Percentiles rank a stretch among this genome's conserved stretches.
Evolutionary conservation across 306 rosid species (phyloP).

Genomic region (Rosa chinensis): DNA sequence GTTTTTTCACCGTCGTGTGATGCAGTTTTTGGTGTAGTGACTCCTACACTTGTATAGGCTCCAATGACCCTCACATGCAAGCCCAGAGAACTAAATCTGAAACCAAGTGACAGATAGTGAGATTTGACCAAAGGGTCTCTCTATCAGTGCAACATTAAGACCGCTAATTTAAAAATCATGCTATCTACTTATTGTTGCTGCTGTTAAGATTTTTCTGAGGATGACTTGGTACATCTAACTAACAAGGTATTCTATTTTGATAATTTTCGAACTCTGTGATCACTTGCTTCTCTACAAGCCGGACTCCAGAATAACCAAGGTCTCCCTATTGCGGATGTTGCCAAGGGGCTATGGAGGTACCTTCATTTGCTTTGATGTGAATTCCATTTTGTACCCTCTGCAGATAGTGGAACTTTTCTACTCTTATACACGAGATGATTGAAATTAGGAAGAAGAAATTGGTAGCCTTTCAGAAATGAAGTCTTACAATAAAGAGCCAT

Average conservation of each 20-base stretch:
- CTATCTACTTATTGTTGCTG: too few species aligned
- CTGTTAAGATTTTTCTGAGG: too few species aligned
- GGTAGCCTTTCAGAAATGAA: constrained; percentile 66
- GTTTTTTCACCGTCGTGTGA: too few species aligned
- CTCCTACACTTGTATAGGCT: background rate
- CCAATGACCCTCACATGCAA: background rate
- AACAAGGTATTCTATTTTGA: constrained; percentile 28
- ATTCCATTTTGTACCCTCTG: constrained; percentile 12
- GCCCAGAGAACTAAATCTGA: background rate
- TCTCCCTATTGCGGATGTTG: constrained; percentile 68
- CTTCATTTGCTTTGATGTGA: constrained; percentile 27
- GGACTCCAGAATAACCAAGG: constrained; percentile 94
- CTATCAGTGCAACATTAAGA: too few species aligned
- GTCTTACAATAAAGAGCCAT: constrained; percentile 66
- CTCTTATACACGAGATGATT: constrained; percentile 30
- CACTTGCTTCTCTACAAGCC: constrained; percentile 91
- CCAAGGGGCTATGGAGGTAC: constrained; percentile 95
- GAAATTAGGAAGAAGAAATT: constrained; percentile 75
- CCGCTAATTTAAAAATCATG: too few species aligned
- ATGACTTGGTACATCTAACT: background rate
- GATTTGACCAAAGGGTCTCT: background rate
- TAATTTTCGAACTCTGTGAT: constrained; percentile 88
- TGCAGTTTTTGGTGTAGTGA: too few species aligned
- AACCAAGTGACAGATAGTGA: background rate
- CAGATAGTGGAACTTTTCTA: constrained; percentile 17